Evolutionary conservation across 1,284 basidiomycete genomes (phyloP), one percentile per base, ranked within the genome.

Genomic region (Cutaneotrichosporon cutaneum): DNA sequence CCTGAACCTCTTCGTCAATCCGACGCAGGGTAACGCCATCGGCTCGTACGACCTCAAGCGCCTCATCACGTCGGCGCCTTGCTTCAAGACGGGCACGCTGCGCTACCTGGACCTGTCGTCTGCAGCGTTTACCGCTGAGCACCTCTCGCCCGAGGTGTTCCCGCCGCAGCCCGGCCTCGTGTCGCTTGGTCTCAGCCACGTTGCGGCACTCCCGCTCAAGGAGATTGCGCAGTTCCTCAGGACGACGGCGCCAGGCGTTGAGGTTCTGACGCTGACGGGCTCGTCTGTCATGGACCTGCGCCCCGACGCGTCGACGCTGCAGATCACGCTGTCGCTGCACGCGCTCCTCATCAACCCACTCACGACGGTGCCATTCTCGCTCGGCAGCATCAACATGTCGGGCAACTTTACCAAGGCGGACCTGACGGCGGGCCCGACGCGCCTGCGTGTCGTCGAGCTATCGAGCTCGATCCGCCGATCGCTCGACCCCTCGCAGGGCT

Each of bases 91-190:
- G 35, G 91, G 92, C 18, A 79, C 85, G 58, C 82, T 98, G 50
- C 84, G 87, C 18, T 97, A 94, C 78, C 85, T 99, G 62, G 95
- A 99, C 77, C 77, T 99, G 21, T 94, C 93, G 11, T 91, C 90
- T 62, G 83, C 90, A 6, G 88, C 88, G 0, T 70, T 97, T 52
- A 90, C 88, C 5, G 79, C 83, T 57, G 83, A 83, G 4, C 78
- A 88, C 47, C 79, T 87, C 4, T 78, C 82, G 0, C 76, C 80
- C 4, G 72, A 68, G 3, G 62, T 73, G 11, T 86, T 87, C 71
- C 82, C 84, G 14, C 80, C 86, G 2, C 93, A 94, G 75, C 87
- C 88, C 1, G 83, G 83, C 42, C 82, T 99, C 22, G 87, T 95
- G 62, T 92, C 90, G 16, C 82, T 96, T 26, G 94, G 94, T 9